Base-by-base conservation (phyloP, 2,329 filamentous ascomycete species). In the Exophiala oligosperma region DNA sequence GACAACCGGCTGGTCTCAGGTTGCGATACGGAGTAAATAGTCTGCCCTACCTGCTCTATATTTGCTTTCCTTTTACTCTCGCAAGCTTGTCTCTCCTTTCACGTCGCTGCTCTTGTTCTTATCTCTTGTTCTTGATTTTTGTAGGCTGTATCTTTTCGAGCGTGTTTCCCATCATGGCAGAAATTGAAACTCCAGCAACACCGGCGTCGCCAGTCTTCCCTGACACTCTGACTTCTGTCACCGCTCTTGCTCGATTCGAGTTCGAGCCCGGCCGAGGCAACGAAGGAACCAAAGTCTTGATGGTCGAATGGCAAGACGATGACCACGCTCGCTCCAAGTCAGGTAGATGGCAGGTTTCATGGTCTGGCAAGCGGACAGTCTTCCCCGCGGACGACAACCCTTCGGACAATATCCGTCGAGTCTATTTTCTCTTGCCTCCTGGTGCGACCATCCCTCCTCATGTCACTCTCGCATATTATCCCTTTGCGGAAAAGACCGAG, bases 201-300 rank as follows among this genome's bases (percentile, higher is more conserved):
- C 64, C 64, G 26, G 55, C 41, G 54, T 61, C 64, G 24, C 65
- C 65, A 14, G 32, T 52, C 49, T 50, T 40, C 17, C 63, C 62
- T 12, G 61, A 67, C 46, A 66, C 65, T 9, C 60, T 68, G 4
- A 35, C 54, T 3, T 74, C 74, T 0, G 73, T 79, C 48, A 83
- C 81, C 56, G 87, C 87, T n/a, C 79, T 91, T 47, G 88, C 91
- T 47, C 87, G 92, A 59, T 96, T 95, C 74, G 92, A 96, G 72
- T 95, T 96, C 70, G 89, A 92, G 74, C 80, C 84, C 0, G 88
- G 86, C 37, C 84, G 83, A 71, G 88, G 85, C 50, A 90, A 91
- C 68, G 88, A 92, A 64, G 91, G 91, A 41, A 95, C 91, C 62
- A 96, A 96, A 77, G 87, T 96, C 63, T 78, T 96, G 67, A 94